A percentile compares a stretch with the other conserved stretches of the same genome.
Evolutionary conservation across 2,329 filamentous ascomycete species (phyloP).

Genomic region (Venturia pyrina): DNA sequence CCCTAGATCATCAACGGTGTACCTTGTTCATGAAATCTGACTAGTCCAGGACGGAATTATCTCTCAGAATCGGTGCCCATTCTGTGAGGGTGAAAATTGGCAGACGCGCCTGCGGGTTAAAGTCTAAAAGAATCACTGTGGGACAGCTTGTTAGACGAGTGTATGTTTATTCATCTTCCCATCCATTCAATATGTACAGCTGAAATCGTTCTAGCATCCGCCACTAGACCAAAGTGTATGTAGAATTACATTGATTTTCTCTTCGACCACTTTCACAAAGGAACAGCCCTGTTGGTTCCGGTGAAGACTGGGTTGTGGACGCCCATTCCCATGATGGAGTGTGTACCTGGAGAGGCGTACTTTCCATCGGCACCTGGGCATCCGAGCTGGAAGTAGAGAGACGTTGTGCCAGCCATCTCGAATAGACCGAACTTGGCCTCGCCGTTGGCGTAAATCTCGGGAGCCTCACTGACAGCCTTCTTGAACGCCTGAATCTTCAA

Average conservation of each 20-base stretch:
- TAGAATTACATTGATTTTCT: background rate
- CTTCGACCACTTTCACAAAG: background rate
- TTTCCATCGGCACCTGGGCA: conserved; percentile 1
- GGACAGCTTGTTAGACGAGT: background rate
- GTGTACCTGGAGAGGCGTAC: background rate
- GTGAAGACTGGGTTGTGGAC: background rate
- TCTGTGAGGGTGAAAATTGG: no score
- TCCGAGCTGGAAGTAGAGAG: conserved; percentile 7
- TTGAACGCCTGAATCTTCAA: background rate
- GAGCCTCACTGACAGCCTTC: conserved; percentile 5
- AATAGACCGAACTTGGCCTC: conserved; percentile 7
- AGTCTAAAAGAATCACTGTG: no score
- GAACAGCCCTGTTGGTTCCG: conserved; percentile 3
- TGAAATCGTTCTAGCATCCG: background rate
- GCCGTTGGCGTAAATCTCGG: background rate
- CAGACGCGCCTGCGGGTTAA: no score
- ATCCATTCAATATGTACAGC: background rate
- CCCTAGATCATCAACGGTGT: no score
- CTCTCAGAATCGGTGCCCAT: no score
- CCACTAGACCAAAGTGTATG: background rate
- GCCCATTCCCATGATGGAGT: background rate
- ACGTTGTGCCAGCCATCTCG: background rate
- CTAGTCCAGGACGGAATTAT: no score
- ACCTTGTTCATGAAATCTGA: no score
- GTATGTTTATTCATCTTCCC: background rate